Evolutionary conservation across 2,329 filamentous ascomycete genomes (phyloP).

Genomic region (Kalmusia sp.): DNA sequence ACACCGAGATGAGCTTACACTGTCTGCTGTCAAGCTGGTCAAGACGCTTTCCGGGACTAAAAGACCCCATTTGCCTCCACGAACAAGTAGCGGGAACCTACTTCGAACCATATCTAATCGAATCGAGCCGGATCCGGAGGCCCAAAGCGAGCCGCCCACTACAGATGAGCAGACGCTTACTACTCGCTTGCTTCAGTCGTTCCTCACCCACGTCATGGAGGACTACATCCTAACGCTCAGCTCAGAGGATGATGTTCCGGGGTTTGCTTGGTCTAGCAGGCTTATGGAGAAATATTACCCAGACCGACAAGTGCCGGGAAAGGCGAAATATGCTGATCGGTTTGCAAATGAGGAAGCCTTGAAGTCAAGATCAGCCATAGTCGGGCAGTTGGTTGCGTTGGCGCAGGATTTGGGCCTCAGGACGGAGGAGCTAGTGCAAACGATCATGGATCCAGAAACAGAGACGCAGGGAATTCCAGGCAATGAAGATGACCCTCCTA

Average conservation of each 20-base stretch:
- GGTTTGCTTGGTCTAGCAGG: conserved; percentile 60
- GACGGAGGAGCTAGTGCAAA: conserved; percentile 55
- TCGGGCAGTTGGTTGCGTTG: conserved; percentile 76
- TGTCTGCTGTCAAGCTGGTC: conserved; percentile 73
- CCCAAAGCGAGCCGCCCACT: conserved; percentile 52
- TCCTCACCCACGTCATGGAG: conserved; percentile 79
- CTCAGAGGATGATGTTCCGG: conserved; percentile 55
- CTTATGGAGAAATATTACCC: conserved; percentile 74
- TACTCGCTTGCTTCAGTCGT: conserved; percentile 72
- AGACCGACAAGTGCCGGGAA: conserved; percentile 66
- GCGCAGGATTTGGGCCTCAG: conserved; percentile 64
- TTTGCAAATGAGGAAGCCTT: conserved; percentile 70
- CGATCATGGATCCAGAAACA: conserved; percentile 49
- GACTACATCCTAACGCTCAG: conserved; percentile 69
- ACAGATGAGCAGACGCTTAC: conserved; percentile 67
- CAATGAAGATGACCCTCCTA: conserved; percentile 63
- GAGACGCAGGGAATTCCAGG: conserved; percentile 52
- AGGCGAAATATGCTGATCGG: conserved; percentile 66
- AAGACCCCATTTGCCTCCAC: conserved; percentile 68
- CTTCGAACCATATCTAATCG: conserved; percentile 44
- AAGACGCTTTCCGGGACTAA: conserved; percentile 72
- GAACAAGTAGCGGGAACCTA: conserved; percentile 61
- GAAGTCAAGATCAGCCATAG: conserved; percentile 67
- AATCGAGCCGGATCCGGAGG: conserved; percentile 63
- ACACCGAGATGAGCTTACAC: conserved; percentile 69